Conservation (phyloP, 73 alveolate genomes). For the Paramecium biaurelia region DNA sequence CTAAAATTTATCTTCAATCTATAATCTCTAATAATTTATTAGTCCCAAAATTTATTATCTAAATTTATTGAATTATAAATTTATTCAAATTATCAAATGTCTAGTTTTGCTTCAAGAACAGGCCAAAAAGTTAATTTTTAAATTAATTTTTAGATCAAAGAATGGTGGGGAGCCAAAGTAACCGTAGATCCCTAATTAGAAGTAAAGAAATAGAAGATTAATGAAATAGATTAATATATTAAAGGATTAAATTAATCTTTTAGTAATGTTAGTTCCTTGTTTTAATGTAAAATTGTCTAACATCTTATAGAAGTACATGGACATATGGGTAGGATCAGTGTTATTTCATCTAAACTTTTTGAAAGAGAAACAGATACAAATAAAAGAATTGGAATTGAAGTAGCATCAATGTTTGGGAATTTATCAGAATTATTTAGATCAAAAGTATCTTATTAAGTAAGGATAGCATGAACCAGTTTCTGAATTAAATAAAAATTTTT, state of each 20-base stretch:
- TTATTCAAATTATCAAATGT: not conserved
- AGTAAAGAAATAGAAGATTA: not conserved
- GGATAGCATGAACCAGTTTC: not conserved
- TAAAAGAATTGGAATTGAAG: constrained; percentile 30
- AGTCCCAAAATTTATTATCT: not conserved
- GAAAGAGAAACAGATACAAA: constrained; percentile 33
- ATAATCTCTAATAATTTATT: not conserved
- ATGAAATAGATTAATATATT: constrained; percentile 43
- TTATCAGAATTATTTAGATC: constrained; percentile 33
- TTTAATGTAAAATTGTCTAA: not conserved
- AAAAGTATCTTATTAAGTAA: not conserved
- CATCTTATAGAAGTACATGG: not conserved
- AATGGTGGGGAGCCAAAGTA: constrained; percentile 44
- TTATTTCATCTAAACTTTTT: not conserved
- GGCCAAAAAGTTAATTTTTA: not conserved
- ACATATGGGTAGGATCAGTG: not conserved
- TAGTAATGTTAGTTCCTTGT: not conserved
- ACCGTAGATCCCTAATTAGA: not conserved
- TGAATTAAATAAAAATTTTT: constrained; percentile 11
- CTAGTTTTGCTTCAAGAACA: constrained; percentile 26
- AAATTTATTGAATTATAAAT: not conserved
- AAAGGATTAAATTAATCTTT: not conserved
- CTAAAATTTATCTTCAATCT: not conserved
- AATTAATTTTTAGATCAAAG: not conserved
- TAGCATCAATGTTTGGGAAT: constrained; percentile 27